A percentile compares a stretch with the other conserved stretches of the same genome.
Conservation (phyloP, 2,329 filamentous ascomycete species). For the Colletotrichum sansevieriae region DNA sequence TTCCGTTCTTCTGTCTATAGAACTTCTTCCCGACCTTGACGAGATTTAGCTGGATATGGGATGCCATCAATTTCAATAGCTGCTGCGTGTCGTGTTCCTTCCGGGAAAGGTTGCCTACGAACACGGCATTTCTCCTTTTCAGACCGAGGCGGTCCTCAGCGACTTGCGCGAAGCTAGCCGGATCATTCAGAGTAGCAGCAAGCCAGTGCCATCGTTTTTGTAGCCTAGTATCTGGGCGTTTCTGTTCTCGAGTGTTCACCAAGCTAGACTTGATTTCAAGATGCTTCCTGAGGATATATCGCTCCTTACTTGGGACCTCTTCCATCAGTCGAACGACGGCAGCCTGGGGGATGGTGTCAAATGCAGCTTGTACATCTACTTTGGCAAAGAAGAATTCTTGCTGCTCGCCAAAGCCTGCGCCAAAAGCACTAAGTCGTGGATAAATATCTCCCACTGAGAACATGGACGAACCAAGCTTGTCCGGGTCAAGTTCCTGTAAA, state of each 20-base stretch:
- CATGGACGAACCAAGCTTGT: constrained; percentile 80
- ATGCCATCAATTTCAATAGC: constrained; percentile 77
- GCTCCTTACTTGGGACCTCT: constrained; percentile 66
- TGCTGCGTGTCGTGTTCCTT: constrained; percentile 67
- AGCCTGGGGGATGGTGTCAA: constrained; percentile 92
- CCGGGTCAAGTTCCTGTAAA: constrained; percentile 59
- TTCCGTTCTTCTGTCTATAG: constrained; percentile 89
- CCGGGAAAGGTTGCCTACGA: constrained; percentile 77
- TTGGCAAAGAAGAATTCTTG: constrained; percentile 86
- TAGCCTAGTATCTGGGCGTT: constrained; percentile 52
- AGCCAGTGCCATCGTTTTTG: constrained; percentile 65
- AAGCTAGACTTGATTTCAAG: constrained; percentile 73
- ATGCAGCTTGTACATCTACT: constrained; percentile 90
- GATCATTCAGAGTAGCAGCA: constrained; percentile 60
- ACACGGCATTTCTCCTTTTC: constrained; percentile 77
- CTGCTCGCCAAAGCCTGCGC: constrained; percentile 57
- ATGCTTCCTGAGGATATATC: constrained; percentile 81
- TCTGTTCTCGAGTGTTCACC: constrained; percentile 41
- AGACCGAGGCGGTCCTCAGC: constrained; percentile 56
- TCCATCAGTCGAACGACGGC: constrained; percentile 76
- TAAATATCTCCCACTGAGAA: constrained; percentile 88
- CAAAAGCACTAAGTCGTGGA: constrained; percentile 77
- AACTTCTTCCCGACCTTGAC: constrained; percentile 90
- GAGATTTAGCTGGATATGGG: constrained; percentile 88
- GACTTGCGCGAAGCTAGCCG: constrained; percentile 58